Conservation (phyloP, 495 filamentous ascomycete species). For the Tirmania nivea region DNA sequence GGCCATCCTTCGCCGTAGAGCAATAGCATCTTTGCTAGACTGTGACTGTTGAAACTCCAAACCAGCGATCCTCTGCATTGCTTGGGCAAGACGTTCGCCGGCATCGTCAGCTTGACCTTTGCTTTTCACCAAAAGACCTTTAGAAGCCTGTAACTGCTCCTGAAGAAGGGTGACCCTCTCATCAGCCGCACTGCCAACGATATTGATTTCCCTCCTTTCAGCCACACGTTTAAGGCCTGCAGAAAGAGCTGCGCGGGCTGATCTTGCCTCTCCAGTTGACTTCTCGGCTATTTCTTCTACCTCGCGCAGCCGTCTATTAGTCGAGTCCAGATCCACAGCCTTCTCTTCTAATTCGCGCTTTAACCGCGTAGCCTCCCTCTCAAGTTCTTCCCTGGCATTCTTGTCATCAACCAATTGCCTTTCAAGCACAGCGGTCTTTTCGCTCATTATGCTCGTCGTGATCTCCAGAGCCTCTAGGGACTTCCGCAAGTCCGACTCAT, state of each 20-base stretch:
- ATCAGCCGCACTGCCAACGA: conserved; percentile 35
- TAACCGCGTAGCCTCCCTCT: conserved; percentile 57
- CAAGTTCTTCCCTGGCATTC: conserved; percentile 48
- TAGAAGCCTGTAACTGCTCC: conserved; percentile 55
- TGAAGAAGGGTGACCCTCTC: conserved; percentile 63
- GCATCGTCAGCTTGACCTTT: conserved; percentile 76
- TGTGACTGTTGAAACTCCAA: conserved; percentile 95
- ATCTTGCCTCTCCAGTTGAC: conserved; percentile 65
- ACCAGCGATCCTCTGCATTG: conserved; percentile 88
- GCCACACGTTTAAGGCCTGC: conserved; percentile 56
- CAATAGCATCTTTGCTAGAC: conserved; percentile 72
- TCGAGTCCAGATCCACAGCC: conserved; percentile 54
- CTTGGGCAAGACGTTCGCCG: conserved; percentile 68
- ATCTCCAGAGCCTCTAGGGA: conserved; percentile 55
- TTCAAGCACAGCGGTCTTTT: conserved; percentile 54
- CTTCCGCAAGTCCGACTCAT: conserved; percentile 45
- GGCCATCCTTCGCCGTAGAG: conserved; percentile 74
- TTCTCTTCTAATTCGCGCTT: conserved; percentile 69
- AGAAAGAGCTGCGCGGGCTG: conserved; percentile 65
- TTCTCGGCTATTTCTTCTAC: conserved; percentile 80
- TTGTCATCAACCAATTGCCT: conserved; percentile 70
- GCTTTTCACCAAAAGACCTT: conserved; percentile 60
- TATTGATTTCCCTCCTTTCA: conserved; percentile 28
- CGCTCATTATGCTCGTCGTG: conserved; percentile 55
- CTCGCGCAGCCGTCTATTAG: conserved; percentile 52